A percentile compares a stretch with the other conserved stretches of the same genome.
Evolutionary conservation across 768 basidiomycete genomes (phyloP).

Genomic region (Imleria badia): DNA sequence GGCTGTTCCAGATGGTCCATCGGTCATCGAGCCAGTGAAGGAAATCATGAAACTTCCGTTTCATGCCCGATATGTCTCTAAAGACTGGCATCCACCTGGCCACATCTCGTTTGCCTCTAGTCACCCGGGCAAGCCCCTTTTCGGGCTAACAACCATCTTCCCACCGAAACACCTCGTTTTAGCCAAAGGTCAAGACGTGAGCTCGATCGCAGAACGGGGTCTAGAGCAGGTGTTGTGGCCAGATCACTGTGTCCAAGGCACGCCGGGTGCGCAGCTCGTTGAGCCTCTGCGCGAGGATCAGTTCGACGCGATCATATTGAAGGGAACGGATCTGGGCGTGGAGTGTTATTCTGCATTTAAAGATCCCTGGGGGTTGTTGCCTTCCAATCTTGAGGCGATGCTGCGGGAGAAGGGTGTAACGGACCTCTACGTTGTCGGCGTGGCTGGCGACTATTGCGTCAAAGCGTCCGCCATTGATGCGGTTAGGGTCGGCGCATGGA

Average conservation of each 20-base stretch:
- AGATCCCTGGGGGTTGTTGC: slow-evolving; percentile 50
- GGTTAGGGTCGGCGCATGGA: slow-evolving; percentile 44
- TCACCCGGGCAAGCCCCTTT: slow-evolving; percentile 39
- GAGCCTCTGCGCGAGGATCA: slow-evolving; percentile 43
- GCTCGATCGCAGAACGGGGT: slow-evolving; percentile 22
- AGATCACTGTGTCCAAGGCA: slow-evolving; percentile 68
- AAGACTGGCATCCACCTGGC: slow-evolving; percentile 55
- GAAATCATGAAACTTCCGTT: slow-evolving; percentile 59
- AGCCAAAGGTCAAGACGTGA: slow-evolving; percentile 24
- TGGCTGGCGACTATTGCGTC: slow-evolving; percentile 83
- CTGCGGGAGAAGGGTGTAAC: slow-evolving; percentile 46
- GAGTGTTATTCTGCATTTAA: slow-evolving; percentile 85
- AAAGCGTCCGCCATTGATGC: slow-evolving; percentile 57
- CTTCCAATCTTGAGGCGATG: slow-evolving; percentile 47
- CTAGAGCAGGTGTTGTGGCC: slow-evolving; percentile 72
- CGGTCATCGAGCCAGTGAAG: slow-evolving; percentile 57
- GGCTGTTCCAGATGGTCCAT: slow-evolving; percentile 60
- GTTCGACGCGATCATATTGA: slow-evolving; percentile 46
- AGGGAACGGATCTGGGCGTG: slow-evolving; percentile 57
- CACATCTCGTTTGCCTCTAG: slow-evolving; percentile 74
- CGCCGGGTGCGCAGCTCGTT: slow-evolving; percentile 61
- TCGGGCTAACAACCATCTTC: slow-evolving; percentile 40
- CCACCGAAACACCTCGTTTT: slow-evolving; percentile 34
- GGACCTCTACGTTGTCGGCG: slow-evolving; percentile 60
- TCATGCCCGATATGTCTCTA: slow-evolving; percentile 49